Percentiles rank a stretch among this genome's conserved stretches.
These are phyloP conservation scores for Nicotiana attenuata DNA, from an alignment of 257 asterid genomes.

Conservation along the genomic window DNA sequence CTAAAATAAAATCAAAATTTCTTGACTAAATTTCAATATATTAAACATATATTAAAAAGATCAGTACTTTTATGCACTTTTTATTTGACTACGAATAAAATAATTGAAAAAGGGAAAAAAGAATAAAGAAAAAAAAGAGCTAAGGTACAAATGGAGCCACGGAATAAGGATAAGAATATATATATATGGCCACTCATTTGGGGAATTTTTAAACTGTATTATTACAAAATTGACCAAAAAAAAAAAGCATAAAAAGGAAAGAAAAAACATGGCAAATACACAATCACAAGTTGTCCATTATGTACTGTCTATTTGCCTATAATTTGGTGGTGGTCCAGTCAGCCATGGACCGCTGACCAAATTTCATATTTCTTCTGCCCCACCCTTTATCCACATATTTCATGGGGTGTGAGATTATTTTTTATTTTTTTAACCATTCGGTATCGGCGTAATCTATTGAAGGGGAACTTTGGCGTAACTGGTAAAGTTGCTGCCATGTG, in stretches of 20 bases:
- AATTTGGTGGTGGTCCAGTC: not conserved
- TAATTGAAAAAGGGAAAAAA: not conserved
- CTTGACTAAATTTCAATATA: not conserved
- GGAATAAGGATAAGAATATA: not conserved
- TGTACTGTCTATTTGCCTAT: not conserved
- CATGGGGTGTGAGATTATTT: not conserved
- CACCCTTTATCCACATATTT: conserved; percentile 1
- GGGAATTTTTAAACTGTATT: not conserved
- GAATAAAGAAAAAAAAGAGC: not conserved
- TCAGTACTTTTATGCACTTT: not conserved
- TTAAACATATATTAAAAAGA: not conserved
- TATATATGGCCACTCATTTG: not conserved
- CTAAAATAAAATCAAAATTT: not conserved
- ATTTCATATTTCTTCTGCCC: not conserved
- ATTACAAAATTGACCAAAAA: not conserved
- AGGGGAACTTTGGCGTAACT: no score
- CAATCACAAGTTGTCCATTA: not conserved
- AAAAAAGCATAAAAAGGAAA: not conserved
- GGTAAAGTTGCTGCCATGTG: no score
- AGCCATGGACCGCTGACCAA: not conserved
- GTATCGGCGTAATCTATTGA: no score
- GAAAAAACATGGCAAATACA: not conserved
- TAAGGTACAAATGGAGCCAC: not conserved
- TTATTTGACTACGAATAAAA: not conserved
- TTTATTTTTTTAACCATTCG: no score